phyloP scores from a whole-genome alignment of 352 stramenopile genomes.

The Thalassiosira livingstoniorum region DNA sequence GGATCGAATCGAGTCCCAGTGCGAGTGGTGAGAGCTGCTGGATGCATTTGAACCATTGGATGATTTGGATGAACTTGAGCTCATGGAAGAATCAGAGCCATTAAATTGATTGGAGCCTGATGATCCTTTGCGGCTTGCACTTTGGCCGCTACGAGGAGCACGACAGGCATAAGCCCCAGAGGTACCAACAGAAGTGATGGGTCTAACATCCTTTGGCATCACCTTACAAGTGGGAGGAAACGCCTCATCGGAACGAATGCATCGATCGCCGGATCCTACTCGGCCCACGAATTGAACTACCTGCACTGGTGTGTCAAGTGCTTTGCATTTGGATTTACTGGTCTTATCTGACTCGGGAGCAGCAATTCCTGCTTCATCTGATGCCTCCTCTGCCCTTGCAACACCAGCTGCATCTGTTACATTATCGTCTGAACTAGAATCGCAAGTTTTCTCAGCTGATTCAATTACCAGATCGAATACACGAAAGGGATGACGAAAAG shows the following conservation, averaged over 20 bases:
- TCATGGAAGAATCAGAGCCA: no score
- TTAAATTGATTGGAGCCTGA: no score
- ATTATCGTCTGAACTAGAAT: background rate
- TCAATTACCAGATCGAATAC: conserved; percentile 3
- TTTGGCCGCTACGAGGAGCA: no score
- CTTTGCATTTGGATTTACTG: background rate
- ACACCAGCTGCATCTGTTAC: background rate
- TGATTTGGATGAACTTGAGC: no score
- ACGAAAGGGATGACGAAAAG: conserved; percentile 7
- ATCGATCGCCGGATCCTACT: conserved; percentile 77
- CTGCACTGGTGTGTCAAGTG: background rate
- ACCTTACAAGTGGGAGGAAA: conserved; percentile 50
- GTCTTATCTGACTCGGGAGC: background rate
- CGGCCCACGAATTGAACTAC: conserved; percentile 68
- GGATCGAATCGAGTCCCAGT: no score
- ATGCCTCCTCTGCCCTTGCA: background rate
- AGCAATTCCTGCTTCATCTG: background rate
- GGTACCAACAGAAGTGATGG: no score
- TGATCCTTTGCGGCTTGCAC: no score
- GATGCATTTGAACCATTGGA: no score
- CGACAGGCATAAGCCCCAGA: no score
- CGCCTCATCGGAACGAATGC: conserved; percentile 70
- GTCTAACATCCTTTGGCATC: no score
- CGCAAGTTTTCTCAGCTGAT: no score
- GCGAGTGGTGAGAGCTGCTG: no score